Conservation (phyloP, 2,329 filamentous ascomycete species). For the Penicillium palitans region DNA sequence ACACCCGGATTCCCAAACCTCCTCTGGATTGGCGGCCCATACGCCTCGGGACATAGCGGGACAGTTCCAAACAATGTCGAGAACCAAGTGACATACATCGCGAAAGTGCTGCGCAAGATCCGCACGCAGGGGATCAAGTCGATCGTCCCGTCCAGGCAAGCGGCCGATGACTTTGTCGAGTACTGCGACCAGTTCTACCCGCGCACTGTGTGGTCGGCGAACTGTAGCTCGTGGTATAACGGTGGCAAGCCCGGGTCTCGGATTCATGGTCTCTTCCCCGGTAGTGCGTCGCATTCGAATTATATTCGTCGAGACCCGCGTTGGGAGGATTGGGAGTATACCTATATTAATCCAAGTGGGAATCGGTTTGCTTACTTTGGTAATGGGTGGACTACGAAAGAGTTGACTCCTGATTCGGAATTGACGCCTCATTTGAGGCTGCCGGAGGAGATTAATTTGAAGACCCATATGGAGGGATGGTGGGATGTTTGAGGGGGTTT, state of each 20-base stretch:
- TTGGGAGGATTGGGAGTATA: conserved; percentile 62
- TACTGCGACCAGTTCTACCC: conserved; percentile 53
- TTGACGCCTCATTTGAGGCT: conserved; percentile 63
- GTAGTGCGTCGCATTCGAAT: conserved; percentile 63
- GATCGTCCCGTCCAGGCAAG: conserved; percentile 57
- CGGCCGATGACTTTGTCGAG: conserved; percentile 58
- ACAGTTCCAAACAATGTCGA: conserved; percentile 69
- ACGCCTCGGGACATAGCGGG: conserved; percentile 60
- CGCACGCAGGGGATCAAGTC: conserved; percentile 65
- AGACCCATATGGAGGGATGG: conserved; percentile 68
- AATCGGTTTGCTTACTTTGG: conserved; percentile 61
- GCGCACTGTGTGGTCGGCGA: conserved; percentile 49
- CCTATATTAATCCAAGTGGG: conserved; percentile 44
- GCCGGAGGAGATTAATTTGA: conserved; percentile 59
- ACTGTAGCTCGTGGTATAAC: conserved; percentile 73
- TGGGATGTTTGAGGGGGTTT: conserved; percentile 48
- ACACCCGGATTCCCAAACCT: conserved; percentile 68
- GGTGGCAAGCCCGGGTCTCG: conserved; percentile 61
- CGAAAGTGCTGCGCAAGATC: conserved; percentile 67
- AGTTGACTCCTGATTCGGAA: conserved; percentile 57
- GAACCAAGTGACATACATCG: conserved; percentile 64
- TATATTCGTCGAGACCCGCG: conserved; percentile 57
- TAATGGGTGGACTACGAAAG: conserved; percentile 64
- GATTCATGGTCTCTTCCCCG: conserved; percentile 70
- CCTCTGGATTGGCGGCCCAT: conserved; percentile 63